These are phyloP conservation scores for Phytomonas sp. DNA, from an alignment of 208 protist genomes.

Conservation along the genomic window DNA sequence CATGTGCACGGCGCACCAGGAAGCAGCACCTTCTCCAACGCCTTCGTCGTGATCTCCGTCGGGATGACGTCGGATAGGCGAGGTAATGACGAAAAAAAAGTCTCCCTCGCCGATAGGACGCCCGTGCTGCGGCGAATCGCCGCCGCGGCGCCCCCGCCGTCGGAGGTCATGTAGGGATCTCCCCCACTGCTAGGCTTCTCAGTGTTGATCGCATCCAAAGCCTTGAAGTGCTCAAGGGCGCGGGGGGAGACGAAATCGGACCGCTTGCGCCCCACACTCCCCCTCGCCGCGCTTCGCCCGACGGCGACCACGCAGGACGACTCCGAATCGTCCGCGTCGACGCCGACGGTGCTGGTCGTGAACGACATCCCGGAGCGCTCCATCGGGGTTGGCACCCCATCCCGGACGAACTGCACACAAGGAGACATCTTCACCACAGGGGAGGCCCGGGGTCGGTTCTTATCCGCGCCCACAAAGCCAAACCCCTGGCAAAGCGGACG, in stretches of 20 bases:
- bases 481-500: neutral
- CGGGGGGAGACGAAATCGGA: neutral
- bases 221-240: neutral
- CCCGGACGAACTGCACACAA: neutral
- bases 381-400: neutral
- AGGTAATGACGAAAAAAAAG: conserved; percentile 6
- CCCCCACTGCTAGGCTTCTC: neutral
- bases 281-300: neutral
- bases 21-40: conserved; percentile 32
- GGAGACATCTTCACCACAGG: conserved; percentile 8
- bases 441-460: conserved; percentile 9
- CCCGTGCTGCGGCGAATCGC: conserved; percentile 5
- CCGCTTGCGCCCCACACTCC: neutral
- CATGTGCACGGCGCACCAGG: conserved; percentile 66
- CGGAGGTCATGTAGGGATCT: neutral
- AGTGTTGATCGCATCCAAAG: neutral
- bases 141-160: conserved; percentile 6
- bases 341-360: neutral
- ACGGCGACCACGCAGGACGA: neutral
- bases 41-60: conserved; percentile 1
- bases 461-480: neutral
- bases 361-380: neutral
- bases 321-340: neutral
- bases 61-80: neutral
- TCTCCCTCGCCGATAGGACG: neutral